Evolutionary conservation across 225 moss, liverwort and hornwort species (phyloP).

Genomic region (Takakia lepidozioides): DNA sequence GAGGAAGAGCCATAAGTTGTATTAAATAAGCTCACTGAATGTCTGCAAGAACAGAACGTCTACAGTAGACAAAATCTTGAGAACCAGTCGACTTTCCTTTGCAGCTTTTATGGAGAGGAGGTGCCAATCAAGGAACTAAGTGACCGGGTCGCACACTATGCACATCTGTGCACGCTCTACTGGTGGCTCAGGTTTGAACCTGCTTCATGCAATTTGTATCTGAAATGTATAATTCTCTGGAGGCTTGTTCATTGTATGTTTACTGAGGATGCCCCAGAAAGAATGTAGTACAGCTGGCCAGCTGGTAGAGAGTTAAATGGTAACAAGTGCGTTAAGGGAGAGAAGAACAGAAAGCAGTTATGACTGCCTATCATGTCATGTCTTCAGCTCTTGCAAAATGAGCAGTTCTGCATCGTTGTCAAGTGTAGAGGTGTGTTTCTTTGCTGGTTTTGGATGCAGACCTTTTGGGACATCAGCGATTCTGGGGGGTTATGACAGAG

Average conservation of each 20-base stretch:
- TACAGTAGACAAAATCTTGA: not conserved
- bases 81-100: slow-evolving; percentile 4
- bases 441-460: slow-evolving; percentile 20
- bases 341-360: too few relatives aligned
- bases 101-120: slow-evolving; percentile 83
- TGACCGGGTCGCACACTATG: slow-evolving; percentile 65
- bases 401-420: too few relatives aligned
- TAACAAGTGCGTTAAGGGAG: too few relatives aligned
- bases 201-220: not conserved
- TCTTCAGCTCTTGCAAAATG: too few relatives aligned
- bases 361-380: too few relatives aligned
- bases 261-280: too few relatives aligned
- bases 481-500: slow-evolving; percentile 87
- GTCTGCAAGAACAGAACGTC: not conserved
- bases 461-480: slow-evolving; percentile 87
- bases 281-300: too few relatives aligned
- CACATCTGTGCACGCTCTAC: slow-evolving; percentile 83
- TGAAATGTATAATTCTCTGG: too few relatives aligned
- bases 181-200: slow-evolving; percentile 85
- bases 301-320: not conserved
- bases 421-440: not conserved
- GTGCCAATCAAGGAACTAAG: slow-evolving; percentile 83
- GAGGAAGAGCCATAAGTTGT: not conserved
- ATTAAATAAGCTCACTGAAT: not conserved
- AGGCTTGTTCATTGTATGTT: too few relatives aligned